Conservation (phyloP, 495 filamentous ascomycete genomes). For the Lepidopterella palustris region DNA sequence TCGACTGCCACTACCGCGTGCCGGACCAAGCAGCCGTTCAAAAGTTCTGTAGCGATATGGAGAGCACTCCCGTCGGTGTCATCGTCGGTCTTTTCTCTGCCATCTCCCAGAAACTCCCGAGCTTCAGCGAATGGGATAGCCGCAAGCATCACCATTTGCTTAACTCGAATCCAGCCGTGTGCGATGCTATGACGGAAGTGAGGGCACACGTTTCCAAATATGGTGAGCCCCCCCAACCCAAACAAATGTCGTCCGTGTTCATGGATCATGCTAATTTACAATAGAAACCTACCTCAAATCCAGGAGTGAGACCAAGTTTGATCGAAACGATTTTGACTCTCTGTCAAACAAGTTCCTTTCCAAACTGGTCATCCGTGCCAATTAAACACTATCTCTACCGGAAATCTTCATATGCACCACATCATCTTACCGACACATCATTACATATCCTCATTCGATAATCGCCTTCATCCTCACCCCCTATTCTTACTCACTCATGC, state of each 20-base stretch:
- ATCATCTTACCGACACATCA: constrained; percentile 2
- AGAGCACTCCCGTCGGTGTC: constrained; percentile 85
- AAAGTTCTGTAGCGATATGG: constrained; percentile 93
- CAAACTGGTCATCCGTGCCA: constrained; percentile 87
- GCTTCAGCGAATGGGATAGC: constrained; percentile 87
- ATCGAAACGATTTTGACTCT: constrained; percentile 84
- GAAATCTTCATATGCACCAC: neutral
- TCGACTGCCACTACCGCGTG: constrained; percentile 87
- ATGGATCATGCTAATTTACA: constrained; percentile 9
- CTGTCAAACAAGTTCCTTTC: constrained; percentile 92
- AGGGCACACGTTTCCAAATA: constrained; percentile 80
- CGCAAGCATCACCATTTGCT: constrained; percentile 78
- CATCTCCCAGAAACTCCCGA: constrained; percentile 87
- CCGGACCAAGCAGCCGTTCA: constrained; percentile 73
- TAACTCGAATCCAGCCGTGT: constrained; percentile 80
- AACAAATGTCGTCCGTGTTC: neutral
- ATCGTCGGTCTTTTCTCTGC: constrained; percentile 92
- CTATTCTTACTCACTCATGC: neutral
- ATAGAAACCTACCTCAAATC: constrained; percentile 54
- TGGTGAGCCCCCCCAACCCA: too few species aligned
- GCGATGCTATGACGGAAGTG: constrained; percentile 91
- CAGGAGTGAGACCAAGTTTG: constrained; percentile 62
- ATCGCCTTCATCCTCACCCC: neutral
- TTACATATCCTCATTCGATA: constrained; percentile 5
- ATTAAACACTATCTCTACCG: constrained; percentile 42